Evolutionary conservation across 2,329 filamentous ascomycete genomes (phyloP), one percentile per base, ranked within the genome.

Genomic region (Cordyceps militaris): DNA sequence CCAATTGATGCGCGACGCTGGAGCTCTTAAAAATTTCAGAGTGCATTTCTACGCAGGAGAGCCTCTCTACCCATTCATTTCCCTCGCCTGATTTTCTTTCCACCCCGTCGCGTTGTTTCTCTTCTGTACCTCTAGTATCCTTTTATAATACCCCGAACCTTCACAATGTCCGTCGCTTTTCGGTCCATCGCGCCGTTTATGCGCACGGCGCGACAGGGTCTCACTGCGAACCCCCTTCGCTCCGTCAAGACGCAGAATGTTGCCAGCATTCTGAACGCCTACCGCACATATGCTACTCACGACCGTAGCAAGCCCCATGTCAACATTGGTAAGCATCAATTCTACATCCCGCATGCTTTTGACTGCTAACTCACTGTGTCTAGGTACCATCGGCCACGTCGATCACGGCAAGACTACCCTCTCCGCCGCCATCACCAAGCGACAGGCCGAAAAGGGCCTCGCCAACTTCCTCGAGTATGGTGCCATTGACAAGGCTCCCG

Each of bases 331-430:
- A 80, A 40, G 56, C 9, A 2, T 36, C 40, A 23, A 47, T 46
- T 43, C 42, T 24, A 11, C n/a, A 28, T 10, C 6, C 24, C 19
- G 19, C 13, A 6, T 6, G 10, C 14, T 13, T 5, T 32, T 32
- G 10, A 23, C 6, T 32, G 48, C 62, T 68, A 59, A 67, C 59
- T 34, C 65, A n/a, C 3, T 47, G 55, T 44, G 23, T 55, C 26
- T 50, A 92, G 88, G 88, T 74, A 99, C 94, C 67, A 99, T 99
- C 78, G 94, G 94, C 68, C 94, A 99, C 81, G 94, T 99, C 77
- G 94, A 99, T 84, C 93, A 99, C 79, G 93, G 93, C 80, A 99
- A 99, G 94, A 99, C 94, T 59, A 99, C 94, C 63, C 86, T 99
- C 72, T 97, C 94, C 66, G 94, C 94, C 63, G 94, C 94, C 71